Percentiles rank a stretch among this genome's conserved stretches.
Evolutionary conservation across 345 rosid genomes (phyloP).

Genomic region (Ailanthus altissimus): DNA sequence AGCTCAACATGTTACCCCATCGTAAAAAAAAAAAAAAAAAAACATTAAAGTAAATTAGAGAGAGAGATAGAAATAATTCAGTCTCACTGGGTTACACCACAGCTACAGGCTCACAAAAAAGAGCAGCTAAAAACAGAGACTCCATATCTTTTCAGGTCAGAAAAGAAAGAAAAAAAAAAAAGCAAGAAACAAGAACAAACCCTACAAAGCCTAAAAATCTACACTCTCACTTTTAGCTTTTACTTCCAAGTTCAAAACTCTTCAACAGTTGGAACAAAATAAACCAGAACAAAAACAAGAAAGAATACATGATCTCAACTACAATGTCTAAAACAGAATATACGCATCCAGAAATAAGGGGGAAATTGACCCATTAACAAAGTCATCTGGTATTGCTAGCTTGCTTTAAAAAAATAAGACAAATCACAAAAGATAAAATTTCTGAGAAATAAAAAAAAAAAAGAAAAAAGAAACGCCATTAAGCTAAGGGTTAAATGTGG

Average conservation of each 20-base stretch:
- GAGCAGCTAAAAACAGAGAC: constrained; percentile 24
- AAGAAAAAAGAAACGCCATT: constrained; percentile 7
- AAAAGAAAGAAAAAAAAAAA: no score
- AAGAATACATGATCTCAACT: neutral
- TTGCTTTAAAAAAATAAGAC: constrained; percentile 9
- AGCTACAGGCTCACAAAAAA: neutral
- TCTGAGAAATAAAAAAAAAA: neutral
- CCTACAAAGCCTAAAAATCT: constrained; percentile 20
- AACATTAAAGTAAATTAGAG: neutral
- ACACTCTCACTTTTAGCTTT: neutral
- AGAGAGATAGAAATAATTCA: neutral
- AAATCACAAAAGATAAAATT: constrained; percentile 6
- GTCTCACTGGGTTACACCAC: neutral
- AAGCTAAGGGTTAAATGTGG: constrained; percentile 23
- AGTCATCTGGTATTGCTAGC: constrained; percentile 10
- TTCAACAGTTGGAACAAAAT: neutral
- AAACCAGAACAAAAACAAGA: neutral
- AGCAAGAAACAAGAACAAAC: constrained; percentile 1
- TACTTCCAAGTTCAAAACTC: neutral
- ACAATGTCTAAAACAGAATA: constrained; percentile 1
- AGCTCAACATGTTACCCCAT: constrained; percentile 23
- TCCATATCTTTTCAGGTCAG: constrained; percentile 29
- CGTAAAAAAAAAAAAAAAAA: no score
- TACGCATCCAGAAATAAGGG: neutral
- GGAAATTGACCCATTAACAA: constrained; percentile 10